Conservation (phyloP, 139 green algal species). For the Coelastrella sp. region DNA sequence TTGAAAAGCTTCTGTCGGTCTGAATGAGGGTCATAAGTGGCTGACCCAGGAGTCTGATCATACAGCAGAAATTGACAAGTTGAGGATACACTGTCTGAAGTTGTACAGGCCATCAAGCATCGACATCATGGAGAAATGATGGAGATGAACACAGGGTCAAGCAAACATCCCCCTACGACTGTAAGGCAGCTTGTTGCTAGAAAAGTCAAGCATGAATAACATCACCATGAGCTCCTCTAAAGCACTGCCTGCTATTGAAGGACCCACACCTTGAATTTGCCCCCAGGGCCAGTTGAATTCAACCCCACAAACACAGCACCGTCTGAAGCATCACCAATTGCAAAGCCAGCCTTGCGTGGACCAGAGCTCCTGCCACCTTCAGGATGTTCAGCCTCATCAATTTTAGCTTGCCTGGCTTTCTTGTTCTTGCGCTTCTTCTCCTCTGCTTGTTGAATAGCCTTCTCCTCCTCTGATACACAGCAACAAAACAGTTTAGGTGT, state of each 20-base stretch:
- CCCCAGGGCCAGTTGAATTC: background rate
- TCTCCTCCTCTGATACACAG: background rate
- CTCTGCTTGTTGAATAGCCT: background rate
- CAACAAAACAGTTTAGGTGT: background rate
- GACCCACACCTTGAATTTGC: background rate
- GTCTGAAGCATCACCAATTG: background rate
- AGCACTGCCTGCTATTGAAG: too few relatives aligned
- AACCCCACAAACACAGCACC: background rate
- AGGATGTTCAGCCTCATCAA: background rate
- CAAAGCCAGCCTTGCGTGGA: background rate
- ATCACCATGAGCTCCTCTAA: too few relatives aligned
- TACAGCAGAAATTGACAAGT: too few relatives aligned
- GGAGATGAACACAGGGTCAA: too few relatives aligned
- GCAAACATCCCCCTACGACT: too few relatives aligned
- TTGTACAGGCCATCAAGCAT: too few relatives aligned
- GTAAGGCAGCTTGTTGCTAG: too few relatives aligned
- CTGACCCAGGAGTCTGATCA: too few relatives aligned
- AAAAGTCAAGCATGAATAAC: too few relatives aligned
- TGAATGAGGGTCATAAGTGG: background rate
- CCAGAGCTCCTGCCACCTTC: background rate
- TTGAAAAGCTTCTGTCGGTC: constrained; percentile 41
- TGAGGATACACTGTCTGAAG: too few relatives aligned
- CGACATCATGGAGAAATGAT: too few relatives aligned
- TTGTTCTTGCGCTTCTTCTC: background rate
- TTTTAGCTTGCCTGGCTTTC: background rate